Evolutionary conservation across 768 basidiomycete genomes (phyloP).

Genomic region (Wakefieldia striispora): DNA sequence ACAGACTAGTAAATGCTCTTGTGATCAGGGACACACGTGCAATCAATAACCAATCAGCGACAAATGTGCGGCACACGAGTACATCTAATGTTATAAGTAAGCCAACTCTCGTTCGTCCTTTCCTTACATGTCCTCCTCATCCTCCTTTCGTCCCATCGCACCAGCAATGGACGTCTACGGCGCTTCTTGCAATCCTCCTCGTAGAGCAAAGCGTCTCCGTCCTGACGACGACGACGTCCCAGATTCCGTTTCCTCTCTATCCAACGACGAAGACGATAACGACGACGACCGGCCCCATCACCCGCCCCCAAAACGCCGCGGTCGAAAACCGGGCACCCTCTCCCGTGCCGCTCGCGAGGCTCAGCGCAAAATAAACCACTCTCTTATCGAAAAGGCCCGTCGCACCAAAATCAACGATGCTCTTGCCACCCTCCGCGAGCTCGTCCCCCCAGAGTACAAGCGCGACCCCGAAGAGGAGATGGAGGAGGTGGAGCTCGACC

Average conservation of each 20-base stretch:
- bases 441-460: slow-evolving; percentile 66
- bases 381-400: slow-evolving; percentile 89
- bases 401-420: slow-evolving; percentile 97
- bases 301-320: slow-evolving; percentile 55
- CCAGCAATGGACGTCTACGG: slow-evolving; percentile 34
- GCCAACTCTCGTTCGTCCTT: slow-evolving; percentile 8
- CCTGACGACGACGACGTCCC: slow-evolving; percentile 6
- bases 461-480: slow-evolving; percentile 37
- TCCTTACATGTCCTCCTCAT: slow-evolving; percentile 12
- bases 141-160: slow-evolving; percentile 26
- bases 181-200: slow-evolving; percentile 43
- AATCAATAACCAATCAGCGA: slow-evolving; percentile 19
- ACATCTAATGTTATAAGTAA: neutral
- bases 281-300: slow-evolving; percentile 18
- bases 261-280: slow-evolving; percentile 23
- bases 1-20: neutral
- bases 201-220: slow-evolving; percentile 43
- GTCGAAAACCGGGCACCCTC: slow-evolving; percentile 67
- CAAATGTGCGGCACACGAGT: slow-evolving; percentile 20
- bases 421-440: slow-evolving; percentile 66
- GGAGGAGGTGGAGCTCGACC: slow-evolving; percentile 35
- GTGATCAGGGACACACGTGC: slow-evolving; percentile 22
- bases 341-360: slow-evolving; percentile 80
- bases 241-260: slow-evolving; percentile 7
- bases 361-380: slow-evolving; percentile 90